Conservation (phyloP, 768 basidiomycete species). For the Cytidiella melzeri region DNA sequence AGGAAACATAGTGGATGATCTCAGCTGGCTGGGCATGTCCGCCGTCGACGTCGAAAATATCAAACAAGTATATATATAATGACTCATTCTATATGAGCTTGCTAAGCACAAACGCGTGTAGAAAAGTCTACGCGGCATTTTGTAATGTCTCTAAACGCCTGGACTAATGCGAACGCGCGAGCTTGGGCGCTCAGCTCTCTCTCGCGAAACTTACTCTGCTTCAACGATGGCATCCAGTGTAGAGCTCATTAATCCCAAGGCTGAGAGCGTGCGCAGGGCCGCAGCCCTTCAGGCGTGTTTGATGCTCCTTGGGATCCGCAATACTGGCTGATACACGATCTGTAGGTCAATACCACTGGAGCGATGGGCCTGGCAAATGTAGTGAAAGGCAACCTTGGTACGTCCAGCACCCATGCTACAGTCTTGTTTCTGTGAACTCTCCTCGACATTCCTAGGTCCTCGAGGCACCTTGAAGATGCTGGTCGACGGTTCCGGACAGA, state of each 20-base stretch:
- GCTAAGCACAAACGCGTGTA: no score
- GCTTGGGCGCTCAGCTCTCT: not conserved
- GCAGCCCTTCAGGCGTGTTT: conserved; percentile 82
- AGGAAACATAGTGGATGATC: no score
- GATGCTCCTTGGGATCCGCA: conserved; percentile 9
- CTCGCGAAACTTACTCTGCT: not conserved
- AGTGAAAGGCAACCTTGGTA: conserved; percentile 95
- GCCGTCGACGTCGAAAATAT: no score
- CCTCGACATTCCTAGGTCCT: conserved; percentile 60
- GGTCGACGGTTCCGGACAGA: conserved; percentile 95
- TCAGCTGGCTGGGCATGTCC: no score
- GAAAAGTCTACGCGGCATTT: no score
- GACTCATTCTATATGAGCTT: no score
- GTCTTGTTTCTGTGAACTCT: not conserved
- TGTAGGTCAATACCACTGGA: conserved; percentile 83
- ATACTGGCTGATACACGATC: not conserved
- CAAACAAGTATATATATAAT: no score
- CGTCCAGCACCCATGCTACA: conserved; percentile 19
- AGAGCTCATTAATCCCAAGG: conserved; percentile 95
- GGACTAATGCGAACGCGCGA: not conserved
- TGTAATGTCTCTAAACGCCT: not conserved
- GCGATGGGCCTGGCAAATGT: conserved; percentile 97
- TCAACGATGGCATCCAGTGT: conserved; percentile 51
- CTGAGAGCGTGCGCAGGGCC: conserved; percentile 85
- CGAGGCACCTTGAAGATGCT: conserved; percentile 99